These are phyloP conservation scores for Geotrichum cucujoidarum DNA, from an alignment of 1,139 yeast species.

Conservation along the genomic window DNA sequence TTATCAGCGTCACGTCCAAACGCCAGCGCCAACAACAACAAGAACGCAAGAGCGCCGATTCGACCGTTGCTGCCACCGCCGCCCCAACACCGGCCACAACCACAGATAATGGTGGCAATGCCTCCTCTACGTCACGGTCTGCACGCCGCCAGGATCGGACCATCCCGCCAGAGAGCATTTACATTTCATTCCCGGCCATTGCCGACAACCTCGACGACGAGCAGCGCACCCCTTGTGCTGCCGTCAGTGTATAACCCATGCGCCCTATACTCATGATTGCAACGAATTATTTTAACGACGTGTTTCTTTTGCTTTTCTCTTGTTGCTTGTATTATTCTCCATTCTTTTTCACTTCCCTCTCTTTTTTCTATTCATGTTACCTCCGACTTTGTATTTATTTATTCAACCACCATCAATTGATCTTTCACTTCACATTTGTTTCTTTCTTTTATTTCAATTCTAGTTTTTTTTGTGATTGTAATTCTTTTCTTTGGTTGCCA, in stretches of 20 bases:
- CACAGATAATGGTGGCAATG: too few species aligned
- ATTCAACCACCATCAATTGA: too few species aligned
- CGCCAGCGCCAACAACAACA: not conserved
- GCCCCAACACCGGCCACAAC: too few species aligned
- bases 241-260: not conserved
- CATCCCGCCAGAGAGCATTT: not conserved
- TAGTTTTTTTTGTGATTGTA: not conserved
- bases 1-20: not conserved
- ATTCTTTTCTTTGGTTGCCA: not conserved
- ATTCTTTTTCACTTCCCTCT: not conserved
- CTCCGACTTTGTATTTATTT: too few species aligned
- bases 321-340: not conserved
- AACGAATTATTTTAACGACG: not conserved
- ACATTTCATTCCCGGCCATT: slow-evolving; percentile 2
- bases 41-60: too few species aligned
- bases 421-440: too few species aligned
- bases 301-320: not conserved
- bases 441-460: not conserved
- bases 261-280: not conserved
- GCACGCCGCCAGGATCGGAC: not conserved
- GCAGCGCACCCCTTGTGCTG: not conserved
- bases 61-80: too few species aligned
- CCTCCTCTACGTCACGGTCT: not conserved
- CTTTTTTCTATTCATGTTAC: too few species aligned
- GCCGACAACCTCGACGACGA: not conserved